These are phyloP conservation scores for Achaetomium macrosporum DNA, from an alignment of 2,329 filamentous ascomycete species.

Conservation along the genomic window DNA sequence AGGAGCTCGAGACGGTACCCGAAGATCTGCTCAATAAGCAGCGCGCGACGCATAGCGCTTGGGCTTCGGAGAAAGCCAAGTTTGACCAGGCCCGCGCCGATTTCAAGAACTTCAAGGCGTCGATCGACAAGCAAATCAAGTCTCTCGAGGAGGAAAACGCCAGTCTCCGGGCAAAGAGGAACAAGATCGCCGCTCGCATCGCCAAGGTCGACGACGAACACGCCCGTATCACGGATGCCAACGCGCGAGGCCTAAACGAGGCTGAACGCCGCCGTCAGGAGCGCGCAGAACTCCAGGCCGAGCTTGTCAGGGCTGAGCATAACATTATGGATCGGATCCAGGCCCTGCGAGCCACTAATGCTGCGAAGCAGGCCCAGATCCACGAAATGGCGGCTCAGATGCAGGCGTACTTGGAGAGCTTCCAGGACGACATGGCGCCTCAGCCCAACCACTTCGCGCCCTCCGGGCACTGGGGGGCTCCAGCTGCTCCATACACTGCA, in stretches of 20 bases:
- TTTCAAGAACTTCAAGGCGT: slow-evolving; percentile 53
- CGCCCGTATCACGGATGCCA: slow-evolving; percentile 63
- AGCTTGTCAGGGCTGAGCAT: slow-evolving; percentile 41
- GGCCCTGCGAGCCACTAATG: slow-evolving; percentile 32
- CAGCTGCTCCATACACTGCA: slow-evolving; percentile 33
- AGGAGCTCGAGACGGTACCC: slow-evolving; percentile 58
- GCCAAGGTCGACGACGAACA: slow-evolving; percentile 68
- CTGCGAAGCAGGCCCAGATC: slow-evolving; percentile 37
- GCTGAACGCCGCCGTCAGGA: slow-evolving; percentile 54
- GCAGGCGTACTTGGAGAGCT: slow-evolving; percentile 37
- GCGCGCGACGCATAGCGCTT: slow-evolving; percentile 47
- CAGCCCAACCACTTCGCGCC: slow-evolving; percentile 20
- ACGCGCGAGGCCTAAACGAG: slow-evolving; percentile 58
- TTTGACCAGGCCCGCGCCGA: slow-evolving; percentile 52
- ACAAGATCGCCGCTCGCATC: slow-evolving; percentile 66
- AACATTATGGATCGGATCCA: slow-evolving; percentile 37
- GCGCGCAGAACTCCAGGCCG: slow-evolving; percentile 41
- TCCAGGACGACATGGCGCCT: slow-evolving; percentile 32
- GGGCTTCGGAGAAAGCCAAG: slow-evolving; percentile 50
- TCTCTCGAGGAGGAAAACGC: slow-evolving; percentile 58
- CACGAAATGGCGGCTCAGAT: slow-evolving; percentile 32
- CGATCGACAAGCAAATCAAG: slow-evolving; percentile 58
- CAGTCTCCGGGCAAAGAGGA: slow-evolving; percentile 60
- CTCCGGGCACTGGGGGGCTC: slow-evolving; percentile 19
- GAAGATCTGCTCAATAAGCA: slow-evolving; percentile 55